Base-by-base conservation (phyloP, 345 rosid genomes). In the Abelmoschus esculentus region DNA sequence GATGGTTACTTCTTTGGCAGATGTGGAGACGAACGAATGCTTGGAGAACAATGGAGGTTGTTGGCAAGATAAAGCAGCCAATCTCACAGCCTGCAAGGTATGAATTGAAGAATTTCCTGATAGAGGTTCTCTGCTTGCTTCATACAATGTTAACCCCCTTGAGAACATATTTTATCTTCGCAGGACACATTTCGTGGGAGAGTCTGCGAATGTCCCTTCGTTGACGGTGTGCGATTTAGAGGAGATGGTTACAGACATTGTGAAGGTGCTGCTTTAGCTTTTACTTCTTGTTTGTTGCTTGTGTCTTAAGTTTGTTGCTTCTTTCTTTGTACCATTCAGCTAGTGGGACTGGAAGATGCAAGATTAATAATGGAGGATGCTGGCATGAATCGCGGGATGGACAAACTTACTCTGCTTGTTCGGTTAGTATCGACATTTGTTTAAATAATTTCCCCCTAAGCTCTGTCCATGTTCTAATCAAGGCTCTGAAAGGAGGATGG, bases 101-200 rank as follows among this genome's bases (percentile, higher is more conserved):
- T 47, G 72, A 34, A 54, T 71, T 22, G 46, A 74, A 75, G 62
- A 63, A 58, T 60, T 67, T 10, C 58, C 31, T 22, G 47, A 44
- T 58, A 6, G 61, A 65, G 57, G 7, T 66, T 17, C 29, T 17
- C 10, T 13, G 10, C 12, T 53, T 40, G 13, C 31, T 5, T 54
- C 12, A 18, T 58, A 46, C 36, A 15, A 5, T n/a, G 17, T 49
- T 49, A 49, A 13, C 54, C 17, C 54, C 15, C n/a, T 47, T 17
- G 1, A 49, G 42, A 63, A 8, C 52, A 14, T 58, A 40, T 7
- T 17, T 61, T 15, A 56, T 69, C 49, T 64, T 3, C 7, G 67
- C 82, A 95, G 99, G 99, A 95, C 79, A 95, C 99, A 18, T 95
- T 95, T 71, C 98, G 99, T 61, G 99, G 99, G 69, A 87, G 83